Conservation (phyloP, 495 filamentous ascomycete species). For the Penicillium cinerascens region DNA sequence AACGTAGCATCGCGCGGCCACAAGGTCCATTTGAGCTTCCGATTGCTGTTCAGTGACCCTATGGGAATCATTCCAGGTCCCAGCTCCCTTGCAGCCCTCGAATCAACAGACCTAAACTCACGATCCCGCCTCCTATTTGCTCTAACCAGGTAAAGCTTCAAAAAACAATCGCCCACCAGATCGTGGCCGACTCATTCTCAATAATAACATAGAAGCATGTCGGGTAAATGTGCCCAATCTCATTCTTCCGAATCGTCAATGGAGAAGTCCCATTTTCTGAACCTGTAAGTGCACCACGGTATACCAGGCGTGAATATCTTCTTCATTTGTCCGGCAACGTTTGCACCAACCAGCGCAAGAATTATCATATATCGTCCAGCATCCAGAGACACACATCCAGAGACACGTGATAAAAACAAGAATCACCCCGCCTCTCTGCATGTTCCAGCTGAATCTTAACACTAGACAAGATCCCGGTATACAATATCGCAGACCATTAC, state of each 20-base stretch:
- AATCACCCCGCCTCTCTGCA: background rate
- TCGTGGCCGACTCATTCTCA: background rate
- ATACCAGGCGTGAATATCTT: background rate
- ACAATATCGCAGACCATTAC: background rate
- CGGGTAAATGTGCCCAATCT: background rate
- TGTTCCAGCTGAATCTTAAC: background rate
- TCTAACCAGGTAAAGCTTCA: background rate
- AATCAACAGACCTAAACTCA: background rate
- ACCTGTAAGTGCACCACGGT: background rate
- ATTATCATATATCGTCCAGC: background rate
- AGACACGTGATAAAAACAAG: background rate
- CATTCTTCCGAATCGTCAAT: background rate
- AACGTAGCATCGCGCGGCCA: background rate
- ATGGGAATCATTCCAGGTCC: background rate
- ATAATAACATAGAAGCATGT: background rate
- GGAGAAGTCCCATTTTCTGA: background rate
- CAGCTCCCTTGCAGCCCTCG: background rate
- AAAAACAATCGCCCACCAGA: background rate
- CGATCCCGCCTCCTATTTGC: background rate
- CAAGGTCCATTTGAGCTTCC: background rate
- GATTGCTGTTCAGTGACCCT: background rate
- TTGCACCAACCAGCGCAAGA: background rate
- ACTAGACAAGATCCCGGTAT: background rate
- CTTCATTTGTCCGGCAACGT: background rate
- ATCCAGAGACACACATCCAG: background rate